Conservation (phyloP, 139 green algal genomes). For the Marvania coccoides region DNA sequence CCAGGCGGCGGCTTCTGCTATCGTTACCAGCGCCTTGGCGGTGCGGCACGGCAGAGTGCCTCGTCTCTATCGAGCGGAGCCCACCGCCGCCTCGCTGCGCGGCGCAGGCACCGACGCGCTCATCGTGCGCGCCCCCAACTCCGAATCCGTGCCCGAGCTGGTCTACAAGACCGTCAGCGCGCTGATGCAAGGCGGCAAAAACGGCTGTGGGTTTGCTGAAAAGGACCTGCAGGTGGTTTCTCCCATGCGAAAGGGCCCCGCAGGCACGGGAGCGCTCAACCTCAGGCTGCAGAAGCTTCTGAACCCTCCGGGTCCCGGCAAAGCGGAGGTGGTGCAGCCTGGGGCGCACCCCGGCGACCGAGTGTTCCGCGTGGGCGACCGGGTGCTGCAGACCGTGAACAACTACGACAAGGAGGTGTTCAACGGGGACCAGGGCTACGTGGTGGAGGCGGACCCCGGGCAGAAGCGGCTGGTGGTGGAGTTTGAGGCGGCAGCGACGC, state of each 20-base stretch:
- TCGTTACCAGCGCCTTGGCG: conserved; percentile 57
- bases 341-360: not conserved
- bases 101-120: conserved; percentile 10
- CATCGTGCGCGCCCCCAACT: not conserved
- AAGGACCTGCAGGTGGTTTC: conserved; percentile 59
- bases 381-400: conserved; percentile 68
- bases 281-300: conserved; percentile 53
- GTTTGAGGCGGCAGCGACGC: conserved; percentile 4
- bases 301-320: conserved; percentile 40
- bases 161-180: not conserved
- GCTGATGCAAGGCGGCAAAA: not conserved
- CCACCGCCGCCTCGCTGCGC: not conserved
- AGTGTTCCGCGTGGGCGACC: conserved; percentile 46
- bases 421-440: conserved; percentile 71
- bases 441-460: conserved; percentile 27
- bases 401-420: conserved; percentile 69
- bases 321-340: conserved; percentile 7
- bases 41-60: conserved; percentile 46
- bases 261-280: conserved; percentile 43
- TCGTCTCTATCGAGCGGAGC: conserved; percentile 4
- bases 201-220: not conserved
- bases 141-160: not conserved
- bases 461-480: conserved; percentile 12
- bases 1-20: conserved; percentile 37
- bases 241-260: conserved; percentile 42